Evolutionary conservation across 768 basidiomycete species (phyloP), one percentile per base, ranked within the genome.

Genomic region (Leucogyrophana mollusca): DNA sequence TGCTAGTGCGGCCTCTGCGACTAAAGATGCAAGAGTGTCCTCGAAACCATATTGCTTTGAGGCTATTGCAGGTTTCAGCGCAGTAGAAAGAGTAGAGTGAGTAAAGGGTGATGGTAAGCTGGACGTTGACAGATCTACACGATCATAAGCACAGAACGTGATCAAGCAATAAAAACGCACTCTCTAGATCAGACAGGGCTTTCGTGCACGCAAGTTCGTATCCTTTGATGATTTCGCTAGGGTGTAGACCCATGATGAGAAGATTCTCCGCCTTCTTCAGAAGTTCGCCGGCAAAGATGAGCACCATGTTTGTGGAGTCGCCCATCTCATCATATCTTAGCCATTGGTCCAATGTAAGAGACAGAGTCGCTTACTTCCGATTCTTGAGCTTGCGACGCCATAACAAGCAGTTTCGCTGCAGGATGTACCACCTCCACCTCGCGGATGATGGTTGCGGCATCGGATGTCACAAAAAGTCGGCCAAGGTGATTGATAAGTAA

Each of bases 381-480:
- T 65, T 97, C 96, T 65, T 98, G 96, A 10, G 95, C 90, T 60
- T 97, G 94, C 21, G 90, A 91, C 21, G 94, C 92, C 93, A 97
- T 96, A 11, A 97, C 95, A n/a, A 98, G 72, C n/a, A 99, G 74
- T 64, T 98, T 99, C 24, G 94, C 96, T 4, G 95, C 96, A 1
- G 96, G 96, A 67, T 99, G 96, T 13, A 98, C 93, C 46, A 99
- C 93, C 63, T 99, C 96, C 61, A 98, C 85, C 72, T 99, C 96
- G 54, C 87, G 80, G 60, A 99, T 93, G 68, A 99, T 98, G 48
- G 95, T 98, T 10, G 96, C 96, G 9, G 96, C 95, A 80, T 99
- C 95, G 38, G 93, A 95, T 25, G 96, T 99, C 50, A 98, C 94
- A 69, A 98, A 98, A 32, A 97, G 77, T 66, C 85, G 79, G 45